A percentile compares a stretch with the other conserved stretches of the same genome.
Conservation (phyloP, 768 basidiomycete species). For the Multifurca ochricompacta region DNA sequence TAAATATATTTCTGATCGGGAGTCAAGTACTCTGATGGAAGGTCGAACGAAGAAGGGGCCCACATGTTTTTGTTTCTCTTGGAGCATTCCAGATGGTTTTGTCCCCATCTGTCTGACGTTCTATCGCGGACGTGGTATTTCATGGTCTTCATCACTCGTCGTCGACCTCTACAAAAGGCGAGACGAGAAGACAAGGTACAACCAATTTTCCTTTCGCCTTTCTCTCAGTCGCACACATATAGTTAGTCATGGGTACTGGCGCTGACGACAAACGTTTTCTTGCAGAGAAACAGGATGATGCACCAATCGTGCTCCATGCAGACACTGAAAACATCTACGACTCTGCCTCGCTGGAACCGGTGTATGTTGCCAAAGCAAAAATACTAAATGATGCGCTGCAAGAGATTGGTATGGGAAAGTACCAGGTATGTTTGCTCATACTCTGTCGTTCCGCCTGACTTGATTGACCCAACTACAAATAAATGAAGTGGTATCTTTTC, state of each 20-base stretch:
- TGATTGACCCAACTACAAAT: background rate
- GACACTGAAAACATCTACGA: slow-evolving; percentile 6
- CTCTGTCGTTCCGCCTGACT: background rate
- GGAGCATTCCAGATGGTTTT: too few species aligned
- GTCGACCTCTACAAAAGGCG: too few species aligned
- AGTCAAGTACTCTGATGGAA: too few species aligned
- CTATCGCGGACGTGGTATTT: too few species aligned
- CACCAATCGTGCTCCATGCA: background rate
- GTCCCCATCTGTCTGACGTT: too few species aligned
- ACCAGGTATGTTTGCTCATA: slow-evolving; percentile 34
- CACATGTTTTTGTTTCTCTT: too few species aligned
- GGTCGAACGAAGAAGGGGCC: too few species aligned
- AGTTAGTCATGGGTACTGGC: too few species aligned
- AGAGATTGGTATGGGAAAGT: slow-evolving; percentile 50
- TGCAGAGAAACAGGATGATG: background rate
- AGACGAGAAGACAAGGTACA: too few species aligned
- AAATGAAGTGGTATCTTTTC: slow-evolving; percentile 55
- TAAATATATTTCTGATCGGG: too few species aligned
- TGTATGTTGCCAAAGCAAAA: slow-evolving; percentile 43
- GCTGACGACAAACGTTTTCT: background rate
- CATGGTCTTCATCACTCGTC: too few species aligned
- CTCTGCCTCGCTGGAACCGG: slow-evolving; percentile 28
- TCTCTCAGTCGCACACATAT: background rate
- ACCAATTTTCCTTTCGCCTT: background rate
- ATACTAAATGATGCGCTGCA: slow-evolving; percentile 41